phyloP scores from a whole-genome alignment of 2,329 filamentous ascomycete genomes.

The Cladosporium sp. region DNA sequence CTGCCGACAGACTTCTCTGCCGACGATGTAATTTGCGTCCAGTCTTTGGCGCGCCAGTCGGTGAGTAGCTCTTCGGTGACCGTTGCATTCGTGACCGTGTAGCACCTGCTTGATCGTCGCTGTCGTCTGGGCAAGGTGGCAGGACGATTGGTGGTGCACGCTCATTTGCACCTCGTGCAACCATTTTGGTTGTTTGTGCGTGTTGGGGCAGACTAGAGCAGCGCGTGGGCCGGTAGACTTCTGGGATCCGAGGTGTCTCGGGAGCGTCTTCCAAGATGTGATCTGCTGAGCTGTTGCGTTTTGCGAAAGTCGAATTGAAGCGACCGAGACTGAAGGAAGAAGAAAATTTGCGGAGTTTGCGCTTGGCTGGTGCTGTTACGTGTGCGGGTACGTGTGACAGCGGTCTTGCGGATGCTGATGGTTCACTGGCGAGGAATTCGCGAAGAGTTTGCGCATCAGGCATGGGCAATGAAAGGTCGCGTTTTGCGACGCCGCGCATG shows the following conservation, averaged over 20 bases:
- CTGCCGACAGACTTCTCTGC: slow-evolving; percentile 14
- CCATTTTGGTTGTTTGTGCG: slow-evolving; percentile 22
- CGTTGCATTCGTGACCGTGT: neutral
- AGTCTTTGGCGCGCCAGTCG: neutral
- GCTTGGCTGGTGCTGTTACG: neutral
- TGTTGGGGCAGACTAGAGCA: slow-evolving; percentile 16
- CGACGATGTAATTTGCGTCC: slow-evolving; percentile 9
- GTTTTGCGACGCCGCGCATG: neutral
- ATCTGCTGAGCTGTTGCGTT: slow-evolving; percentile 3
- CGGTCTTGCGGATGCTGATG: neutral
- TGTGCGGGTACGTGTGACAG: neutral
- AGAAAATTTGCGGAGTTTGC: slow-evolving; percentile 21
- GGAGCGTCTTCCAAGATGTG: neutral
- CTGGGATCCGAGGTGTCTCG: slow-evolving; percentile 12
- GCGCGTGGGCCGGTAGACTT: slow-evolving; percentile 14
- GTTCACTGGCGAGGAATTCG: slow-evolving; percentile 2
- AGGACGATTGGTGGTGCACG: slow-evolving; percentile 28
- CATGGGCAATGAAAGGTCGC: neutral
- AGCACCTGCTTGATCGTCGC: neutral
- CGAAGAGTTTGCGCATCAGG: slow-evolving; percentile 1
- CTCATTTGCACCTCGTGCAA: slow-evolving; percentile 31
- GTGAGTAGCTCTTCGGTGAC: slow-evolving; percentile 8
- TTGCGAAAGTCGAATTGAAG: slow-evolving; percentile 12
- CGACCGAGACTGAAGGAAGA: slow-evolving; percentile 21
- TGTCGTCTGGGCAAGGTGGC: slow-evolving; percentile 27